Base-by-base conservation (phyloP, 352 stramenopile genomes). In the Thraustotheca clavata region DNA sequence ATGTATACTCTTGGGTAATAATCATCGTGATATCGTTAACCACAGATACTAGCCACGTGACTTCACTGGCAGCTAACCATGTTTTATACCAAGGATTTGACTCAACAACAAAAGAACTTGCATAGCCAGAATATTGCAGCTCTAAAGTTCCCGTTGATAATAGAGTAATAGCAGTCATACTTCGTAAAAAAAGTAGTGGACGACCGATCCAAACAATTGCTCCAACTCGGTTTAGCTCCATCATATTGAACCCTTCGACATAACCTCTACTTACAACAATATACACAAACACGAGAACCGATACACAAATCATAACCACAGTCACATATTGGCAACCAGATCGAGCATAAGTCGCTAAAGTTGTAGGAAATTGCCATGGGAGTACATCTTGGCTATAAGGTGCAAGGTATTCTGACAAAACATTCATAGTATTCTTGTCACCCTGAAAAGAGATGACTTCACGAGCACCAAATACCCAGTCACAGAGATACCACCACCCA, bases 181-280 rank as follows among this genome's bases (percentile, higher is more conserved):
- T 54, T 20, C 57, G 57, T 11, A 65, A 14, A 41, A 65, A 54
- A 29, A 65, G 47, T 9, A 65, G 14, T 14, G 57, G 38, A 4
- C 57, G 57, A 20, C 57, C 57, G 20, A 54, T 24, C 57, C 57
- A 65, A 9, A 65, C 57, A 49, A 65, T 54, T 11, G 57, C 57
- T 8, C 57, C 57, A 5, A 65, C 57, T 33, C 57, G 57, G 9
- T 54, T 43, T 11, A 65, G 34, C 29, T 65, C 39, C 12, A 55
- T 40, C 26, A 65, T 38, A 27, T 65, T 65, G 4, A 11, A 29
- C 8, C 24, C 57, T 36, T 65, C 57, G 11, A 65, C 29, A 46
- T 54, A 33, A 22, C 57, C 57, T 9, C 39, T 40, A 32, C 38
- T 55, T 3, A 65, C n/a, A 12, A 54, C 14, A 40, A 65, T n/a